These are phyloP conservation scores for Coffea eugenioides DNA, from an alignment of 257 asterid species.

Conservation along the genomic window DNA sequence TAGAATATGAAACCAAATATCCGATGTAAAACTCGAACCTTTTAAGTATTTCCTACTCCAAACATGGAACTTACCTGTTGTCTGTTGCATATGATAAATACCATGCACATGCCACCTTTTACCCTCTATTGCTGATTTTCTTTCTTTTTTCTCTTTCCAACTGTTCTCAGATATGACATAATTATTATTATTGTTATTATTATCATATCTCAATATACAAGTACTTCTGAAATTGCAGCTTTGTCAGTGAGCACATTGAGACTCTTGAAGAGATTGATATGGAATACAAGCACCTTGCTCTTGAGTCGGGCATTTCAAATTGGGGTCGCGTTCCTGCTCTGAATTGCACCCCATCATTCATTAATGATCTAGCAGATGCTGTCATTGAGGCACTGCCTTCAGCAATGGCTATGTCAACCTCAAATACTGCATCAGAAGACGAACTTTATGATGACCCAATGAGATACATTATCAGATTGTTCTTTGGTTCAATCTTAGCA, in stretches of 20 bases:
- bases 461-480: conserved; percentile 43
- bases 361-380: conserved; percentile 84
- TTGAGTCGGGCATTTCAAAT: conserved; percentile 75
- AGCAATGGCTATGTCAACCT: conserved; percentile 55
- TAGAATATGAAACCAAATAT: too few relatives aligned
- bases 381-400: conserved; percentile 90
- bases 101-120: background rate
- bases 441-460: conserved; percentile 41
- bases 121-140: background rate
- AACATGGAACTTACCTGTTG: too few relatives aligned
- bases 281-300: conserved; percentile 89
- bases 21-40: too few relatives aligned
- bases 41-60: too few relatives aligned
- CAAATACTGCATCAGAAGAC: conserved; percentile 35
- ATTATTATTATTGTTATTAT: background rate
- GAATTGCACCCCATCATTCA: conserved; percentile 81
- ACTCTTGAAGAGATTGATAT: conserved; percentile 96
- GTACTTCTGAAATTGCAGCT: conserved; percentile 47
- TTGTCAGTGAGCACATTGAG: conserved; percentile 98
- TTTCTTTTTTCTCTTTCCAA: background rate
- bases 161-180: too few relatives aligned
- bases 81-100: background rate
- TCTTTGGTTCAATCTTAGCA: conserved; percentile 79
- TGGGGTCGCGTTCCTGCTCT: conserved; percentile 99
- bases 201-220: conserved; percentile 1